Base-by-base conservation (phyloP, 768 basidiomycete genomes). In the Wakefieldia striispora region DNA sequence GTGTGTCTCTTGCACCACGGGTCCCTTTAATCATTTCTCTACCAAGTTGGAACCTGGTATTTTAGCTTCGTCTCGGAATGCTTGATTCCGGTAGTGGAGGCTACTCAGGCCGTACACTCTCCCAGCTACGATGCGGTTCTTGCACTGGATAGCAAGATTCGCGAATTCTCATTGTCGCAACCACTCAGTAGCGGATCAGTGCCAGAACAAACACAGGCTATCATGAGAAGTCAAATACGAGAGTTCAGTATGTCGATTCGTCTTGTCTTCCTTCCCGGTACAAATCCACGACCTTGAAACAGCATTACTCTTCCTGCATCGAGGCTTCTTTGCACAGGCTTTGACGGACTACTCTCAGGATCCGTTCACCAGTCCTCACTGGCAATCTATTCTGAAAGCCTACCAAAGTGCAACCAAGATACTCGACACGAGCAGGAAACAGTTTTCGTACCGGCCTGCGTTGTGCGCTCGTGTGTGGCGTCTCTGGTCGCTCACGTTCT, bases 401-500 rank as follows among this genome's bases (percentile, higher is more conserved):
- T 82, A 82, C 65, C 68, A 74, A 23, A 71, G 76, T 42, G 79
- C 81, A 6, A 79, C 72, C 45, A 61, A 61, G 24, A 72, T 84
- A 7, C 59, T 83, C 14, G 61, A 69, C 29, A 64, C 64, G 26
- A 78, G 75, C 6, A 61, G 67, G 24, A 60, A 59, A 5, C 76
- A 78, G 40, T 80, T 72, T 51, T 45, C 53, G 11, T 69, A 72
- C 49, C 71, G 76, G 21, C 81, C 80, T 0, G 47, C 64, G 8
- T 65, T 84, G 11, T 70, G 75, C 42, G 64, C 75, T 34, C 74
- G 82, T 14, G 65, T 85, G 23, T 84, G 80, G 80, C 70, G 73
- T 45, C 75, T 81, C 47, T 85, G 83, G 83, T 73, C 80, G 2
- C 66, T 75, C 40, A 70, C 76, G 1, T 83, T 83, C 59, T 72